phyloP scores from a whole-genome alignment of 2,329 filamentous ascomycete genomes.

The Colletotrichum camelliae region DNA sequence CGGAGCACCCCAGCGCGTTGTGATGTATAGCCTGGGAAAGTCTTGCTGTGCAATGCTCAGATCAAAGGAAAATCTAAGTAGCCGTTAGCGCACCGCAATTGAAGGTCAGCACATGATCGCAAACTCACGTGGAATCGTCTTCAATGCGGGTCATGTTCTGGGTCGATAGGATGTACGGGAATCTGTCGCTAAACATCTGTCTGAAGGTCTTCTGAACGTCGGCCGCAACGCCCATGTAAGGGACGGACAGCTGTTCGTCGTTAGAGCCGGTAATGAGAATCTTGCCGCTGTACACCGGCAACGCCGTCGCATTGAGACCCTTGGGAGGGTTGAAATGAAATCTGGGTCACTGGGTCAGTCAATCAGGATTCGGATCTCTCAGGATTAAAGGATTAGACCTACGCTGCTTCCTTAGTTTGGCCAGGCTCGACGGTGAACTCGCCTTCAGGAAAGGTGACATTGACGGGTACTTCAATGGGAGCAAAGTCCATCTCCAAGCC shows the following conservation, averaged over 20 bases:
- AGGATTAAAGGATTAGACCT: not conserved
- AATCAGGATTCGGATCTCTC: not conserved
- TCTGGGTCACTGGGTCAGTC: not conserved
- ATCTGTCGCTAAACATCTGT: not conserved
- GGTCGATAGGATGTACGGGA: not conserved
- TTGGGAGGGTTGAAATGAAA: constrained; percentile 32
- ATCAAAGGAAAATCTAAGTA: constrained; percentile 13
- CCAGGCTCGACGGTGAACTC: constrained; percentile 30
- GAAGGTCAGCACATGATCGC: too few species aligned
- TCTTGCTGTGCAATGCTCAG: constrained; percentile 7
- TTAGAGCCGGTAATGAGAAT: constrained; percentile 44
- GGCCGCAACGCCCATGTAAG: constrained; percentile 36
- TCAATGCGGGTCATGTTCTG: not conserved
- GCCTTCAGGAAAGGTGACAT: constrained; percentile 2
- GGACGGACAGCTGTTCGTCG: constrained; percentile 45
- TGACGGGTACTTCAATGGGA: not conserved
- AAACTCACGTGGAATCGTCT: constrained; percentile 15
- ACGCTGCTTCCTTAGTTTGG: constrained; percentile 24
- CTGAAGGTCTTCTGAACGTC: not conserved
- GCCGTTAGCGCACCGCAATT: not conserved
- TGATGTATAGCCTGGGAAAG: constrained; percentile 2
- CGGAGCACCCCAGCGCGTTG: constrained; percentile 4
- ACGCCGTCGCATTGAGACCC: constrained; percentile 28
- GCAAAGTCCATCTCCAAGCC: not conserved
- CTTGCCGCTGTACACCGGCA: constrained; percentile 52